These are phyloP conservation scores for Penicillium italicum DNA, from an alignment of 2,329 filamentous ascomycete species.

Conservation along the genomic window DNA sequence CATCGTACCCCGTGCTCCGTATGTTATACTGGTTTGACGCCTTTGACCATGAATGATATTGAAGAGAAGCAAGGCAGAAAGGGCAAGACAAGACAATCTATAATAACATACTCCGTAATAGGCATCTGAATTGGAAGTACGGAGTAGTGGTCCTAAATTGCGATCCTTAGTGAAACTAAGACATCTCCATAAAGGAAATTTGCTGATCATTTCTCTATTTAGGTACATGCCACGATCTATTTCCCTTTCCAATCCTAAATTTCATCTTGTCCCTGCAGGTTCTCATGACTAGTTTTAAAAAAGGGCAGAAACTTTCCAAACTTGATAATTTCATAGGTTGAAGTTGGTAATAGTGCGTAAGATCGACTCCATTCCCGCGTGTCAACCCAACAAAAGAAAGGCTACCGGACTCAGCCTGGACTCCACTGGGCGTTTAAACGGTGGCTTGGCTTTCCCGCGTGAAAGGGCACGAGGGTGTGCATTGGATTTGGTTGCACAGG, in stretches of 20 bases:
- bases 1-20: neutral
- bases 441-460: constrained; percentile 11
- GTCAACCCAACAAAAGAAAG: constrained; percentile 15
- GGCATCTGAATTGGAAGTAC: neutral
- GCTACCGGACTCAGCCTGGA: neutral
- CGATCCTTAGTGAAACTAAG: neutral
- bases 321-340: neutral
- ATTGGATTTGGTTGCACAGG: neutral
- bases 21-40: neutral
- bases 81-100: neutral
- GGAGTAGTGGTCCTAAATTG: neutral
- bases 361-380: constrained; percentile 24
- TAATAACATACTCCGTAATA: neutral
- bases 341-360: constrained; percentile 12
- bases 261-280: neutral
- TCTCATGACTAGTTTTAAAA: neutral
- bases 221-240: neutral
- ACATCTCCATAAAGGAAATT: neutral
- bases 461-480: constrained; percentile 9
- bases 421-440: constrained; percentile 24
- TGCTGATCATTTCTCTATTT: constrained; percentile 2
- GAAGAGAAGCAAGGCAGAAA: neutral
- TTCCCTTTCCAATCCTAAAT: neutral
- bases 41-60: neutral
- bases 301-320: neutral